A percentile compares a stretch with the other conserved stretches of the same genome.
Conservation (phyloP, 768 basidiomycete genomes). For the Psilocybe cyanescens region DNA sequence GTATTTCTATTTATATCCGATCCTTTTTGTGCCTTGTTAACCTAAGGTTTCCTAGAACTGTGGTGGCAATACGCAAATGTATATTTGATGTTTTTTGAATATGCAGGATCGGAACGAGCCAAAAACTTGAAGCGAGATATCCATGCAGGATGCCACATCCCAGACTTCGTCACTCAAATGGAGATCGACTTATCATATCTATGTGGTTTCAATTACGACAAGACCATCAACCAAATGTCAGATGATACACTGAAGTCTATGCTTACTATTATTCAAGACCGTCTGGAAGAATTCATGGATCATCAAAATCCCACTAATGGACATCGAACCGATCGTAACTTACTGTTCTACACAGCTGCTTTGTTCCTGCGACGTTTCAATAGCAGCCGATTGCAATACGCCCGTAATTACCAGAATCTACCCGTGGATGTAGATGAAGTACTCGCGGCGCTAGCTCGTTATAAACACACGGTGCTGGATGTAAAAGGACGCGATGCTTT, state of each 20-base stretch:
- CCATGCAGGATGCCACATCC: constrained; percentile 1
- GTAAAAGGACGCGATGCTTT: neutral
- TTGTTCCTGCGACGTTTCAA: constrained; percentile 2
- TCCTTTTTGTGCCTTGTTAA: neutral
- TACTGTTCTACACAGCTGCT: constrained; percentile 4
- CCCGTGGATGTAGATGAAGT: neutral
- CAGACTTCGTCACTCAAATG: neutral
- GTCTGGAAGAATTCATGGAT: neutral
- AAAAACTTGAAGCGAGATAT: neutral
- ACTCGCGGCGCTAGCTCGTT: neutral
- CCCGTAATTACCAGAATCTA: neutral
- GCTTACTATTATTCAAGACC: neutral
- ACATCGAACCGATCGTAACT: neutral
- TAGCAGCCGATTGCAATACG: neutral
- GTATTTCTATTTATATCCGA: neutral
- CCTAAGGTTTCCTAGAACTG: neutral
- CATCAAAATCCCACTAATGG: neutral
- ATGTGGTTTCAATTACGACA: neutral
- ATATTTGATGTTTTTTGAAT: constrained; percentile 1
- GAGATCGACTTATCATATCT: neutral
- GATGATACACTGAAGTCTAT: neutral
- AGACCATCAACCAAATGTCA: neutral
- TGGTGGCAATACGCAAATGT: constrained; percentile 4
- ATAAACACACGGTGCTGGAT: constrained; percentile 1
- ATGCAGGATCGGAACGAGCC: neutral